These are phyloP conservation scores for Phytophthora boehmeriae DNA, from an alignment of 352 stramenopile genomes.

Conservation along the genomic window DNA sequence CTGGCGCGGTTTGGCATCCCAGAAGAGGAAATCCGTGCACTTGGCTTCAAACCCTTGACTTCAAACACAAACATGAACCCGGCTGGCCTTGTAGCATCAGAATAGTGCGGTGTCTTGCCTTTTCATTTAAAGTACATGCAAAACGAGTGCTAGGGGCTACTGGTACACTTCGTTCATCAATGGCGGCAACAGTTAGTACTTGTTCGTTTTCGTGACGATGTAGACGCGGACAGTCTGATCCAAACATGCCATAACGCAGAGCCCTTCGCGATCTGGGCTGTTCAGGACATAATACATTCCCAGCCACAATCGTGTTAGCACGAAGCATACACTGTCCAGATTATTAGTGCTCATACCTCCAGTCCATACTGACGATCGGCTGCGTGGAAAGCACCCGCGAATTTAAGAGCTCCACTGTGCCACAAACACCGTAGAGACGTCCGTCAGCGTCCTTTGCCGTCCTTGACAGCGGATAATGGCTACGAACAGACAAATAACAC, in stretches of 20 bases:
- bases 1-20: constrained; percentile 69
- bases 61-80: constrained; percentile 68
- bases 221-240: constrained; percentile 96
- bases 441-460: constrained; percentile 88
- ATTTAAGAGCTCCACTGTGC: constrained; percentile 95
- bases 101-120: constrained; percentile 29
- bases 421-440: constrained; percentile 86
- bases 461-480: constrained; percentile 82
- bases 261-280: constrained; percentile 91
- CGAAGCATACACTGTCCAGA: neutral
- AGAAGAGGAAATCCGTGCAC: constrained; percentile 69
- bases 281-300: neutral
- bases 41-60: constrained; percentile 65
- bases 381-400: constrained; percentile 95
- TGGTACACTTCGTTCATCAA: constrained; percentile 17
- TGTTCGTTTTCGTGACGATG: constrained; percentile 96
- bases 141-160: constrained; percentile 13
- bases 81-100: constrained; percentile 72
- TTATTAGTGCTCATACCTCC: constrained; percentile 63
- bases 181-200: constrained; percentile 69
- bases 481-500: constrained; percentile 30
- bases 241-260: constrained; percentile 91
- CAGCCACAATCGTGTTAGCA: too few relatives aligned
- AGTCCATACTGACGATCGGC: constrained; percentile 97
- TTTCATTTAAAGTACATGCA: constrained; percentile 14